Percentiles rank a stretch among this genome's conserved stretches.
Evolutionary conservation across 1,139 yeast species (phyloP).

Genomic region (Blastobotrys illinoisensis): DNA sequence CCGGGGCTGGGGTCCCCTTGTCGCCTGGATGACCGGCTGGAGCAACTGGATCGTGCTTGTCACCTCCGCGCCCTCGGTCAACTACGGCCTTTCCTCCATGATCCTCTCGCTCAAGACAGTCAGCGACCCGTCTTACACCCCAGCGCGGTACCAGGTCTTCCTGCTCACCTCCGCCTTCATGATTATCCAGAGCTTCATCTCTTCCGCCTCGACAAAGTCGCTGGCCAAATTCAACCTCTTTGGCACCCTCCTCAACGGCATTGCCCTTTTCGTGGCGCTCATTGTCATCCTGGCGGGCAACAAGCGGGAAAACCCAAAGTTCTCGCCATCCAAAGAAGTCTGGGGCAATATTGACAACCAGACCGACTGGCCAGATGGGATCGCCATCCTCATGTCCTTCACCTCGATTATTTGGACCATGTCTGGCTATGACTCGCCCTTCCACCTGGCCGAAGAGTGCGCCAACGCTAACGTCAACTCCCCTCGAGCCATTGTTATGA

Average conservation of each 20-base stretch:
- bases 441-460: slow-evolving; percentile 69
- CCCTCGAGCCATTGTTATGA: slow-evolving; percentile 61
- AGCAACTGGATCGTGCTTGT: slow-evolving; percentile 53
- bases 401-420: slow-evolving; percentile 70
- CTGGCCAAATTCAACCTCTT: slow-evolving; percentile 50
- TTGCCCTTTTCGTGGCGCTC: slow-evolving; percentile 51
- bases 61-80: slow-evolving; percentile 60
- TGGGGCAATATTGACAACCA: slow-evolving; percentile 54
- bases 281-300: slow-evolving; percentile 54
- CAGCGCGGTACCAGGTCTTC: slow-evolving; percentile 48
- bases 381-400: slow-evolving; percentile 55
- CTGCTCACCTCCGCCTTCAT: slow-evolving; percentile 50
- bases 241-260: slow-evolving; percentile 46
- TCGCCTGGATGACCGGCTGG: slow-evolving; percentile 47
- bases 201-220: slow-evolving; percentile 45
- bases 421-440: slow-evolving; percentile 73
- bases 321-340: slow-evolving; percentile 46
- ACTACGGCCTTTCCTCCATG: slow-evolving; percentile 55
- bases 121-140: slow-evolving; percentile 34
- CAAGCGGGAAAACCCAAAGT: slow-evolving; percentile 40
- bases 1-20: slow-evolving; percentile 38
- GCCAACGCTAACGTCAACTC: slow-evolving; percentile 60
- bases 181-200: slow-evolving; percentile 40
- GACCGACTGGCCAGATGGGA: slow-evolving; percentile 64
- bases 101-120: slow-evolving; percentile 48